These are phyloP conservation scores for Amyloporia xantha DNA, from an alignment of 768 basidiomycete species.

Conservation along the genomic window DNA sequence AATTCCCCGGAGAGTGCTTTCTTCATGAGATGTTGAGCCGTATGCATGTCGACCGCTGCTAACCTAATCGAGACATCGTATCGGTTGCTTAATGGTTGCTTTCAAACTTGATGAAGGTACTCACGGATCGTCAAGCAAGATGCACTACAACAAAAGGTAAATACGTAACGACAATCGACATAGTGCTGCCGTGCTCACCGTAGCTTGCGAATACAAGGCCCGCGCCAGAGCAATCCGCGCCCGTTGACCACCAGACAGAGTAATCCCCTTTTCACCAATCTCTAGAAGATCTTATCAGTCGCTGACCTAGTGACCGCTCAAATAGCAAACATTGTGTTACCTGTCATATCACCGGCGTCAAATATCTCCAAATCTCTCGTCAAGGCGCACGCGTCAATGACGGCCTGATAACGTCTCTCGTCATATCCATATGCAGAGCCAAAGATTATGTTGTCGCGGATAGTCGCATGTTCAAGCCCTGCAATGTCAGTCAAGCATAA, in stretches of 20 bases:
- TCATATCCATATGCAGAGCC: conserved; percentile 54
- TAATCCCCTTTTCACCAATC: conserved; percentile 79
- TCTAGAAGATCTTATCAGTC: conserved; percentile 29
- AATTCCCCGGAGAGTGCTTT: conserved; percentile 59
- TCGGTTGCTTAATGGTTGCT: conserved; percentile 8
- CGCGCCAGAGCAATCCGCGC: conserved; percentile 73
- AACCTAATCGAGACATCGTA: conserved; percentile 30
- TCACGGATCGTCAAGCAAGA: conserved; percentile 69
- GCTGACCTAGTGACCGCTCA: background rate
- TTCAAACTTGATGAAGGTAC: conserved; percentile 23
- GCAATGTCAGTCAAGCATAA: conserved; percentile 19
- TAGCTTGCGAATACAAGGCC: conserved; percentile 69
- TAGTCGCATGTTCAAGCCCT: conserved; percentile 79
- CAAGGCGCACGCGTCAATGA: conserved; percentile 72
- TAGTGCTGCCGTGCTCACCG: conserved; percentile 26
- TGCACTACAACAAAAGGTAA: conserved; percentile 29
- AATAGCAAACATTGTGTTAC: conserved; percentile 23
- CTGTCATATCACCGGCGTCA: conserved; percentile 73
- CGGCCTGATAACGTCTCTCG: conserved; percentile 53
- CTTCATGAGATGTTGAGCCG: conserved; percentile 60
- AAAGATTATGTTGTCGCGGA: conserved; percentile 78
- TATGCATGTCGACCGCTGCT: conserved; percentile 74
- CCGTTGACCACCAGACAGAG: conserved; percentile 66
- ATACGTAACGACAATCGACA: background rate
- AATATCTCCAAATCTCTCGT: conserved; percentile 64